Percentiles rank a stretch among this genome's conserved stretches.
Evolutionary conservation across 495 filamentous ascomycete species (phyloP).

Genomic region (Neurospora tetrasperma): DNA sequence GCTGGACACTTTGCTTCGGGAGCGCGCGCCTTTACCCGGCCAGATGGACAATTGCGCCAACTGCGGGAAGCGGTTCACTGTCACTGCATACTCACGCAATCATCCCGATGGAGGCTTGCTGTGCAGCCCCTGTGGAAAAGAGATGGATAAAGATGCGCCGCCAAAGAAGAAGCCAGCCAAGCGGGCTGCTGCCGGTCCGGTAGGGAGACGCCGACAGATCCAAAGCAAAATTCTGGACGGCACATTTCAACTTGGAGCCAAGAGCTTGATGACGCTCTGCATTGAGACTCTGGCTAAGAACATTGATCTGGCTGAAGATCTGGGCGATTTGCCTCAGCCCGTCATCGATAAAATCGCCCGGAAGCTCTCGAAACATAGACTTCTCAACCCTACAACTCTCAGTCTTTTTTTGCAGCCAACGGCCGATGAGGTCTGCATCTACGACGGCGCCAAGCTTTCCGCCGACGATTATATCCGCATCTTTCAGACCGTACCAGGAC

Average conservation of each 20-base stretch:
- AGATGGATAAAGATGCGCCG: constrained; percentile 50
- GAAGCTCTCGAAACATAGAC: constrained; percentile 69
- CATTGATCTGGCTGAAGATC: constrained; percentile 69
- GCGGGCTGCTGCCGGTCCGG: constrained; percentile 31
- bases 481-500: constrained; percentile 58
- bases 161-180: constrained; percentile 46
- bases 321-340: constrained; percentile 62
- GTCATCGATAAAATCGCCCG: constrained; percentile 67
- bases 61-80: constrained; percentile 84
- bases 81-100: constrained; percentile 81
- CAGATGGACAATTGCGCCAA: constrained; percentile 82
- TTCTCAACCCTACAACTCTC: constrained; percentile 58
- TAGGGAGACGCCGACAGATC: constrained; percentile 50
- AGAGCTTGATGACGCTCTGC: constrained; percentile 65
- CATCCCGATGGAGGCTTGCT: constrained; percentile 74
- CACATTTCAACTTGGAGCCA: constrained; percentile 54
- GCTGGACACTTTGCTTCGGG: constrained; percentile 47
- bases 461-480: constrained; percentile 69
- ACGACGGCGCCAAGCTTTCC: constrained; percentile 67
- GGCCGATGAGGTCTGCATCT: constrained; percentile 56
- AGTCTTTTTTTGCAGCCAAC: constrained; percentile 67
- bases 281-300: constrained; percentile 78
- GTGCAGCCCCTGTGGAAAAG: constrained; percentile 77
- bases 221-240: constrained; percentile 77
- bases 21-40: constrained; percentile 62